Conservation (phyloP, 306 rosid species). For the Cajanus cajan region DNA sequence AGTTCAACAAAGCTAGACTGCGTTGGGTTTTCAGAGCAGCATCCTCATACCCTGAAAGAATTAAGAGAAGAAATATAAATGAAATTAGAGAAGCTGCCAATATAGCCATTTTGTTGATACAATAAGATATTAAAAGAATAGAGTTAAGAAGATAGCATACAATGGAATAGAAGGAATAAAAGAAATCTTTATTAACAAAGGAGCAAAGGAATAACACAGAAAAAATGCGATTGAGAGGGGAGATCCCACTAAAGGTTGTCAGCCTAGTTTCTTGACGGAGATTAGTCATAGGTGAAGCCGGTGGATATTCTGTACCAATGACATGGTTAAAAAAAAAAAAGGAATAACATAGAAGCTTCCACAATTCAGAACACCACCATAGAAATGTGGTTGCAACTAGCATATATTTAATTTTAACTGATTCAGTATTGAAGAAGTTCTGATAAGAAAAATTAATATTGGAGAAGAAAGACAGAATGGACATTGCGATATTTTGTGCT, state of each 20-base stretch:
- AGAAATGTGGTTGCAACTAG: background rate
- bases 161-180: background rate
- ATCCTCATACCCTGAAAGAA: slow-evolving; percentile 74
- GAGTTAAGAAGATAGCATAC: background rate
- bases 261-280: no score
- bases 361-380: background rate
- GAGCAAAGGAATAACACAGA: background rate
- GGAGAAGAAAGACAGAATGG: no score
- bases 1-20: slow-evolving; percentile 85
- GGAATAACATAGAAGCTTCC: background rate
- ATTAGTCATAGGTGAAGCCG: no score
- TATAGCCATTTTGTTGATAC: slow-evolving; percentile 25
- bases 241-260: no score
- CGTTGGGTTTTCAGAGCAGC: slow-evolving; percentile 95
- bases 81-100: slow-evolving; percentile 1
- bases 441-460: no score
- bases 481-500: no score
- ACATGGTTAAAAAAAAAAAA: no score
- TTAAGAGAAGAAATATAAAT: slow-evolving; percentile 6
- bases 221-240: no score
- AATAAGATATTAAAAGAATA: background rate
- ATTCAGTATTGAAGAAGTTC: no score
- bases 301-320: no score
- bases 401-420: background rate
- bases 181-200: background rate